Evolutionary conservation across 2,329 filamentous ascomycete species (phyloP).

Genomic region (Alternaria novae-zelandiae): DNA sequence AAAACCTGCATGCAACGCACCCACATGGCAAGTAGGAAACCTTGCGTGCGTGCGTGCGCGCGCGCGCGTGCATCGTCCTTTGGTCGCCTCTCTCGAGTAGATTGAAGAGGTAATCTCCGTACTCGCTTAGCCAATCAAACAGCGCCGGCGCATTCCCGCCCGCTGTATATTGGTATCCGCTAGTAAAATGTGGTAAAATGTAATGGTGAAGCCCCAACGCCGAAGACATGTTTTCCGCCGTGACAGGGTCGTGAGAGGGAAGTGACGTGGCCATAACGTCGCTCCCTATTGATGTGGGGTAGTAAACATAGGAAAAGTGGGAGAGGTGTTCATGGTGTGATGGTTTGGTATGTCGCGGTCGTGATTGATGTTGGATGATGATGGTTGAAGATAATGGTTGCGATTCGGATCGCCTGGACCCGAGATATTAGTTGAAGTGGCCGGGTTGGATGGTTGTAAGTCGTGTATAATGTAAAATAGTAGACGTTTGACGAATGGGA

Average conservation of each 20-base stretch:
- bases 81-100: background rate
- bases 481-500: constrained; percentile 10
- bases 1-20: constrained; percentile 2
- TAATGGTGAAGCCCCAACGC: constrained; percentile 10
- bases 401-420: constrained; percentile 47
- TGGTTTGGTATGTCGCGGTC: constrained; percentile 3
- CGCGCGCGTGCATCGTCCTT: background rate
- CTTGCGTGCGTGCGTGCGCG: background rate
- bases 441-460: constrained; percentile 14
- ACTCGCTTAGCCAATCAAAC: constrained; percentile 19
- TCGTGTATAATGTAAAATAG: constrained; percentile 8
- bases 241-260: constrained; percentile 9
- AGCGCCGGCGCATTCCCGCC: constrained; percentile 5
- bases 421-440: constrained; percentile 30
- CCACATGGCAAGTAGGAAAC: background rate
- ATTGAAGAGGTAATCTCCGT: constrained; percentile 11
- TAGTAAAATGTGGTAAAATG: constrained; percentile 9
- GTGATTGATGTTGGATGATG: constrained; percentile 15
- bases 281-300: constrained; percentile 13
- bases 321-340: constrained; percentile 14
- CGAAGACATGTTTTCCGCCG: constrained; percentile 14
- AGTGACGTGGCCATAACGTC: constrained; percentile 17
- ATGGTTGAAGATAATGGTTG: constrained; percentile 29
- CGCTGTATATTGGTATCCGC: constrained; percentile 5
- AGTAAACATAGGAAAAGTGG: constrained; percentile 36